A percentile compares a stretch with the other conserved stretches of the same genome.
Conservation (phyloP, 768 basidiomycete species). For the Tephrocybe sp. region DNA sequence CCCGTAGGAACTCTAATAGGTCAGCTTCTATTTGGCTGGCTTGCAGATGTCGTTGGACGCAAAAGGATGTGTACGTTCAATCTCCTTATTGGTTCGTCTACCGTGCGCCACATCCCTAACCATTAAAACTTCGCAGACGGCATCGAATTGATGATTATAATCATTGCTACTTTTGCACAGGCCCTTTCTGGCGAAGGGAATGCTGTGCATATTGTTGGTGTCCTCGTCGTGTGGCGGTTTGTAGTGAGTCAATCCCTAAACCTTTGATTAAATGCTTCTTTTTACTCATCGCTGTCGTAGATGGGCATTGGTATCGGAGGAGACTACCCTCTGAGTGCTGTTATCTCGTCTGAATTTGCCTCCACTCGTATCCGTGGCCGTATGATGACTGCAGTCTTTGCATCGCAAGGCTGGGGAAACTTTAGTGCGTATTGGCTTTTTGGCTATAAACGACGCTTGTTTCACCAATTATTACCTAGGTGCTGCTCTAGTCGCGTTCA, state of each 20-base stretch:
- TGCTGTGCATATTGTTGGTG: conserved; percentile 70
- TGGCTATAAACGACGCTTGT: conserved; percentile 17
- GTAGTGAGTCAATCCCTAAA: conserved; percentile 35
- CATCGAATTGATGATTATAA: conserved; percentile 78
- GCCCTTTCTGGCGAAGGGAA: conserved; percentile 68
- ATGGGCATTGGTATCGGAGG: conserved; percentile 85
- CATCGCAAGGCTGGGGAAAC: conserved; percentile 85
- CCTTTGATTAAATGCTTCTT: not conserved
- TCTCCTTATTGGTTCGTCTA: not conserved
- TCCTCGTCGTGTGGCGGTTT: conserved; percentile 82
- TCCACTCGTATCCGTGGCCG: conserved; percentile 72
- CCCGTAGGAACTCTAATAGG: conserved; percentile 75
- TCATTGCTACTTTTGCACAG: conserved; percentile 75
- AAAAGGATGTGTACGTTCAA: conserved; percentile 72
- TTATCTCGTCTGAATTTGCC: conserved; percentile 88
- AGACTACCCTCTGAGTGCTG: conserved; percentile 81
- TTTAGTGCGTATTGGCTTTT: conserved; percentile 43
- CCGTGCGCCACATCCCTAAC: not conserved
- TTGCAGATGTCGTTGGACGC: conserved; percentile 74
- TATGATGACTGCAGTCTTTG: conserved; percentile 87
- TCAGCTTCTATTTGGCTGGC: conserved; percentile 76
- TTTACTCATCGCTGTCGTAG: conserved; percentile 25
- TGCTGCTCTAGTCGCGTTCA: conserved; percentile 63
- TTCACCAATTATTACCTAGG: conserved; percentile 43
- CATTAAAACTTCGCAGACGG: conserved; percentile 42